Base-by-base conservation (phyloP, 306 rosid species). In the Cotoneaster glaucophyllus region DNA sequence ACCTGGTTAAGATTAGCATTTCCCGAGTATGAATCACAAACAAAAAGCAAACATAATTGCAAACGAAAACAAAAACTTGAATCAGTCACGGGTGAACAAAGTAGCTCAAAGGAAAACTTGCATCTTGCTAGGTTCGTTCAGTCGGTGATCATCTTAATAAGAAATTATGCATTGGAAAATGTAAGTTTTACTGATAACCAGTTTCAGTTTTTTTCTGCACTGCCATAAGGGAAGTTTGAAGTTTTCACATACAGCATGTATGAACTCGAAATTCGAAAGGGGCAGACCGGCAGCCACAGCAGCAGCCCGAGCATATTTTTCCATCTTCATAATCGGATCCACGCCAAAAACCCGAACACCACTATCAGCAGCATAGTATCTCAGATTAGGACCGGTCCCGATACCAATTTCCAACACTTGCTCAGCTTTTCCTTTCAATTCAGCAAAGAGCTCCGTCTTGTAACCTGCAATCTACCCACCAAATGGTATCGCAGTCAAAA, bases 311-410 rank as follows among this genome's bases (percentile, higher is more conserved):
- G 98, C 96, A 85, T 92, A 95, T 64, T 86, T 90, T 69, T 92
- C 97, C 98, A 90, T 90, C 84, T 95, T 87, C 10, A 45, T 48
- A 67, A 89, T 92, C 9, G 98, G 97, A 86, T 95, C 97, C 84
- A 89, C 79, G 19, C 98, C 97, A 78, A 84, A 74, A 82, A 90
- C 92, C 63, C 81, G 79, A 41, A 87, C 84, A 69, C 76, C 88
- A 61, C 82, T 58, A 63, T 85, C 74, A 58, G 75, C 78, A 15
- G 83, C 92, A 59, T 95, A 95, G 75, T 87, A 92, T 54, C 79
- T 79, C 70, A 95, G 85, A 76, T 95, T 95, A 29, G 97, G 93
- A 73, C 98, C 97, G 15, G 92, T 79, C 53, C 97, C 98, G 65
- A 92, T 85, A 67, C 97, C 98, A 83, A 95, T 82, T 86, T 92